Base-by-base conservation (phyloP, 1,284 basidiomycete genomes). In the Chalciporus sp. region DNA sequence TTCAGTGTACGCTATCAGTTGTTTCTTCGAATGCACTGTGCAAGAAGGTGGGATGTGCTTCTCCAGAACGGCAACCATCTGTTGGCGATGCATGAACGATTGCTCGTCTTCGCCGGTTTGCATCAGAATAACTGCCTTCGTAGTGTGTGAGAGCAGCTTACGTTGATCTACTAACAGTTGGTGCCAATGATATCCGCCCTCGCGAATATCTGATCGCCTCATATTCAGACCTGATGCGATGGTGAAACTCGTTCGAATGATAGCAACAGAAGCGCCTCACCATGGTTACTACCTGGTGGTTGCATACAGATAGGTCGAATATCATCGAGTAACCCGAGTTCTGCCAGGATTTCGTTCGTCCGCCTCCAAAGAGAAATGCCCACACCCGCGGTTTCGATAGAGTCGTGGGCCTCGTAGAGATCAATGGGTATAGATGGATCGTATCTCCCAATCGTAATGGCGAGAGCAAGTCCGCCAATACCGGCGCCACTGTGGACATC, bases 401-500 rank as follows among this genome's bases (percentile, higher is more conserved):
- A 45, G 12, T 63, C 40, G 3, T 52, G 61, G 8, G 61, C 63
- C 45, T 67, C 63, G 14, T 65, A 67, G 7, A 67, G 16, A 20
- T 65, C 58, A 10, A 67, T 54, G 26, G 61, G 53, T 47, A 67
- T 45, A 1, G 47, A 52, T 8, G 63, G 44, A 45, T 49, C 47
- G 12, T 67, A 65, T 50, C 59, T 65, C 43, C 65, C 59, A 12
- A 67, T 61, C 0, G 58, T 61, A 9, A 56, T 55, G 2, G 63
- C 63, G 12, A 65, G 63, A 12, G 54, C 8, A 7, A 67, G 63
- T 10, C 63, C 63, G 2, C 40, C 61, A 4, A 67, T 49, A 9
- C 65, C 65, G 26, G 51, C 63, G 1, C 65, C 63, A 7, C 65
- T 65, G 27, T 71, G 2, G 68, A 86, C 47, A 5, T 16, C 17